Base-by-base conservation (phyloP, 352 stramenopile species). In the Globisporangium parvum region DNA sequence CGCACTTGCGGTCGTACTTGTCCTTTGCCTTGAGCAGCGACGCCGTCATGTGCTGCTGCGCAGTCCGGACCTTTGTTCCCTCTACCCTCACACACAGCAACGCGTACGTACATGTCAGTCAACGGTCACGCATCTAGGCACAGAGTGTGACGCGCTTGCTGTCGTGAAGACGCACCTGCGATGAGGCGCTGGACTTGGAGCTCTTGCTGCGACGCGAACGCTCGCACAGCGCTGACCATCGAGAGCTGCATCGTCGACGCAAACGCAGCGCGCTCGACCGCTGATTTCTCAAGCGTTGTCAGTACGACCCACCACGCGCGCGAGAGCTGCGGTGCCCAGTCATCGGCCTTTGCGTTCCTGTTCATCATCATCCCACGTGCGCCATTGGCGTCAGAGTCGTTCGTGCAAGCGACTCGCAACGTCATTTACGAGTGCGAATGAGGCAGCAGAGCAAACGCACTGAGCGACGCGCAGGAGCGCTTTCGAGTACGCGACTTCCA, bases 1-100 rank as follows among this genome's bases (percentile, higher is more conserved):
- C 60, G 56, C 80, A 91, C 21, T 82, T 83, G 18, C 71, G 73
- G 41, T 91, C 77, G 67, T 93, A 93, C 49, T 87, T 87, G 35
- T 89, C 80, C 62, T 81, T 85, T 21, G 79, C 75, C 50, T 85
- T 88, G 2, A 87, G 69, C 67, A 87, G 65, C 12, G 77, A 73
- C n/a, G 68, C 56, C 17, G 60, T 48, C 65, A 85, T 85, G 49
- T 90, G 80, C 24, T 85, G 62, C 47, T 88, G 71, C 1, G 76
- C 77, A 26, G 62, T 79, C 12, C 79, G 77, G 51, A 90, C 68
- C 49, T 91, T 91, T 0, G 68, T 84, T 3, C 82, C 82, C 73
- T 93, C 82, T 89, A 23, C 50, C 21, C 14, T 6, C 4, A 15
- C 12, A 45, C 40, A 45, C 40, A 45, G 9, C 15, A 8, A 45